These are phyloP conservation scores for Dichotomopilus funicola DNA, from an alignment of 2,329 filamentous ascomycete genomes.

Conservation along the genomic window DNA sequence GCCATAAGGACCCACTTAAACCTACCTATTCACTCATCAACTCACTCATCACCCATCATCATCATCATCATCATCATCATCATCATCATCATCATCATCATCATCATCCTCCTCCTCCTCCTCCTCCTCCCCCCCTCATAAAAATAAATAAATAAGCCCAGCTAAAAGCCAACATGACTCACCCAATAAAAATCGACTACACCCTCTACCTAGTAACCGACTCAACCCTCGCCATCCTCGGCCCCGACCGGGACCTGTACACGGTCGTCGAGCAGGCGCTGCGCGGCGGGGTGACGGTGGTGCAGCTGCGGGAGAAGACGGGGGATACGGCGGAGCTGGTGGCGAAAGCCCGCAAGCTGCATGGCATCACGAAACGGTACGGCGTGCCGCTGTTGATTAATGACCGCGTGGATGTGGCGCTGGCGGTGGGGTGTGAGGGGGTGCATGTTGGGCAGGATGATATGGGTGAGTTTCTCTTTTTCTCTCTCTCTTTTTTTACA, in stretches of 20 bases:
- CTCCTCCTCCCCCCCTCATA: no score
- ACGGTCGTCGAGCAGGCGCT: constrained; percentile 69
- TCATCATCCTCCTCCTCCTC: no score
- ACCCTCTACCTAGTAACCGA: constrained; percentile 88
- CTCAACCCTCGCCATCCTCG: constrained; percentile 79
- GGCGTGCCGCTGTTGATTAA: constrained; percentile 83
- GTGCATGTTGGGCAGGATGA: constrained; percentile 96
- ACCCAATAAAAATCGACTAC: constrained; percentile 52
- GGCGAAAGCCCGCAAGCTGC: constrained; percentile 62
- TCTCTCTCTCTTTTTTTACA: neutral
- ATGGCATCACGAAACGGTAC: constrained; percentile 60
- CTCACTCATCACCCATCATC: no score
- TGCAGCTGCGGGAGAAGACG: constrained; percentile 88
- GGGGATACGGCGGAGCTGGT: constrained; percentile 68
- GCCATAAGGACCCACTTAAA: no score
- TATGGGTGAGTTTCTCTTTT: constrained; percentile 51
- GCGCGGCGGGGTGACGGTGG: constrained; percentile 72
- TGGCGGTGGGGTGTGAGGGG: constrained; percentile 80
- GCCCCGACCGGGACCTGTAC: constrained; percentile 56
- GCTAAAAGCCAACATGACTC: constrained; percentile 6
- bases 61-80: no score
- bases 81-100: no score
- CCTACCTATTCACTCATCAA: no score
- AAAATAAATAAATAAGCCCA: neutral
- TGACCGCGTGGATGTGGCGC: constrained; percentile 82